Evolutionary conservation across 257 asterid genomes (phyloP), one percentile per base, ranked within the genome.

Genomic region (Rubia yunnanensis): DNA sequence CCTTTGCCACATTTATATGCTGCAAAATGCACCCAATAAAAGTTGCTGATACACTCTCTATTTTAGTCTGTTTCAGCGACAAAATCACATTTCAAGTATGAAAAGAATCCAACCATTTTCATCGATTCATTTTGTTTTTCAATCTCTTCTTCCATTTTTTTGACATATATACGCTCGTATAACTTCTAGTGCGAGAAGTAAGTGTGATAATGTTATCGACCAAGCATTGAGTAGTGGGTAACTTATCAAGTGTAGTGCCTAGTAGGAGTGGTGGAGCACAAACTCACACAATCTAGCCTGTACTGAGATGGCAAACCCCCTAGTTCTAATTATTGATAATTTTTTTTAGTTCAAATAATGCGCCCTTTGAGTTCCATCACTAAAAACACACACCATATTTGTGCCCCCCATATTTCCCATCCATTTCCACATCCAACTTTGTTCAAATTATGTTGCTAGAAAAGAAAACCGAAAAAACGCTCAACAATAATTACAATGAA

Each of bases 261-360:
- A 54, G n/a, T 54, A 23, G 60, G 15, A 14, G 60, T 59, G 23
- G 64, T 59, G 44, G 44, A 31, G 22, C 35, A 31, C 64, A 58
- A 24, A 58, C 22, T 57, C 38, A 30, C n/a, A 30, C 63, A 57
- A 18, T 30, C 39, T 15, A 58, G 63, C 22, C 63, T 58, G 63
- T 58, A n/a, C 20, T 58, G 63, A 60, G 46, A 27, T 60, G 64
- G 48, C 46, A 32, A n/a, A 0, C 23, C 46, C 28, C 48, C 13
- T 14, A 20, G 13, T 56, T 56, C 3, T 23, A 7, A 55, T 32
- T 59, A 18, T 59, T 59, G 11, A 4, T 4, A 60, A 5, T 31
- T 10, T 2, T 60, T 60, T 44, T 7, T n/a, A 28, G 64, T 18
- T 34, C 64, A 32, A 60, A 32, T 60, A 35, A 60, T n/a, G 30